Base-by-base conservation (phyloP, 169 alveolate species). In the Cyclospora cayetanensis region DNA sequence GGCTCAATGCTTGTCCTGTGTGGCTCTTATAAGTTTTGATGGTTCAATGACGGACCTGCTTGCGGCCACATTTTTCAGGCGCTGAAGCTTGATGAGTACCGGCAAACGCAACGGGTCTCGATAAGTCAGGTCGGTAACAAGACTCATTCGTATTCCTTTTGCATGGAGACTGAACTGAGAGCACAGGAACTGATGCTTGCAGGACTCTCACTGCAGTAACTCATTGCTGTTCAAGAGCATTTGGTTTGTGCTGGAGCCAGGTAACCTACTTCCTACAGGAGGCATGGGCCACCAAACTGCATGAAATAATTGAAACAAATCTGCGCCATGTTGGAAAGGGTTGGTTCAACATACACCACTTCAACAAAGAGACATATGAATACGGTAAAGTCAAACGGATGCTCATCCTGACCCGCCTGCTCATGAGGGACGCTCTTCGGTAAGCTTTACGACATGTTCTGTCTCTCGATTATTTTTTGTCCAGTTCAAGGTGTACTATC, bases 331-430 rank as follows among this genome's bases (percentile, higher is more conserved):
- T 97, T 4, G 98, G 98, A 0, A 97, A 97, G 77, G 99, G 99
- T n/a, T 97, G 98, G 98, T 97, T 97, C 90, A 97, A 97, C 89
- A 94, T 97, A 91, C 95, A 96, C 77, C 98, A 97, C 76, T 96
- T 98, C 27, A 94, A 96, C 43, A 97, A 97, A 94, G 98, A 97
- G 82, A 96, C 98, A 7, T 97, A 97, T 93, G 98, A 97, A 86
- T 97, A 96, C 92, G 98, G 98, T 66, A 97, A 97, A 91, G 91
- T 97, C 50, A 97, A 97, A 94, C 95, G 96, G 91, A 96, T 96
- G 94, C 93, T 97, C 91, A 97, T 97, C 35, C 95, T 97, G 31
- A 97, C 97, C 29, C 95, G 97, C 87, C 94, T 97, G 4, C 94
- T 96, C 97, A 97, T 97, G 98, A 97, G 97, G 93, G 99, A 89